These are phyloP conservation scores for Camillea tinctor DNA, from an alignment of 2,329 filamentous ascomycete genomes.

Conservation along the genomic window DNA sequence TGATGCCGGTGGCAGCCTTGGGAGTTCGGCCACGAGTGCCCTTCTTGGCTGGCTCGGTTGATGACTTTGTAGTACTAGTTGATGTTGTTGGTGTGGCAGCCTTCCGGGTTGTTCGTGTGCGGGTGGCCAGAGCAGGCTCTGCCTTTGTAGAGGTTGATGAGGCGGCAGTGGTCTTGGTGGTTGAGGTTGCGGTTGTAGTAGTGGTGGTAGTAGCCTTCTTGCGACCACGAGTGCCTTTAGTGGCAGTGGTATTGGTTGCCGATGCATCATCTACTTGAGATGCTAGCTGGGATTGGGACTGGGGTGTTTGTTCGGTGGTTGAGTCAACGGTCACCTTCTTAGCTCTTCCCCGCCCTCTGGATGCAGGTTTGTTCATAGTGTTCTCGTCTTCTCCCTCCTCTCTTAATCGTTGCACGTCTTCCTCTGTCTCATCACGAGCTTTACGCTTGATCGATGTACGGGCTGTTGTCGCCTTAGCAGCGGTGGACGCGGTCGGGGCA, in stretches of 20 bases:
- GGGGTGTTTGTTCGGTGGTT: conserved; percentile 14
- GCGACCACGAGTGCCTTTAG: conserved; percentile 43
- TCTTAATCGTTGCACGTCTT: conserved; percentile 44
- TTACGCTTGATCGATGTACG: conserved; percentile 47
- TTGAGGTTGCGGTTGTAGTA: conserved; percentile 32
- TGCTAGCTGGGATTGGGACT: conserved; percentile 27
- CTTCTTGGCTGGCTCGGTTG: conserved; percentile 36
- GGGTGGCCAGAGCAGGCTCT: conserved; percentile 28
- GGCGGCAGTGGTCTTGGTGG: conserved; percentile 35
- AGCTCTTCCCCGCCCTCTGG: conserved; percentile 46
- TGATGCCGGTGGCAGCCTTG: conserved; percentile 43
- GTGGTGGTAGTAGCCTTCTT: conserved; percentile 22
- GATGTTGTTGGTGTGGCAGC: conserved; percentile 21
- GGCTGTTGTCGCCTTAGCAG: conserved; percentile 37
- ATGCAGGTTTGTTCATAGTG: conserved; percentile 33
- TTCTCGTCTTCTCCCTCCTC: conserved; percentile 24
- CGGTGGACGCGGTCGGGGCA: conserved; percentile 35
- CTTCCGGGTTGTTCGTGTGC: conserved; percentile 33
- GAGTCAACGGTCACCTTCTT: conserved; percentile 38
- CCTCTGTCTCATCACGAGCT: conserved; percentile 49
- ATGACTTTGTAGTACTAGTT: conserved; percentile 23
- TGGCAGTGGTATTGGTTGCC: background rate
- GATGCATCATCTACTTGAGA: conserved; percentile 26
- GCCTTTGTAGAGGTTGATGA: conserved; percentile 26
- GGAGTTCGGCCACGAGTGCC: conserved; percentile 36